Evolutionary conservation across 2,329 filamentous ascomycete genomes (phyloP), one percentile per base, ranked within the genome.

Genomic region (Pseudocercospora ulei): DNA sequence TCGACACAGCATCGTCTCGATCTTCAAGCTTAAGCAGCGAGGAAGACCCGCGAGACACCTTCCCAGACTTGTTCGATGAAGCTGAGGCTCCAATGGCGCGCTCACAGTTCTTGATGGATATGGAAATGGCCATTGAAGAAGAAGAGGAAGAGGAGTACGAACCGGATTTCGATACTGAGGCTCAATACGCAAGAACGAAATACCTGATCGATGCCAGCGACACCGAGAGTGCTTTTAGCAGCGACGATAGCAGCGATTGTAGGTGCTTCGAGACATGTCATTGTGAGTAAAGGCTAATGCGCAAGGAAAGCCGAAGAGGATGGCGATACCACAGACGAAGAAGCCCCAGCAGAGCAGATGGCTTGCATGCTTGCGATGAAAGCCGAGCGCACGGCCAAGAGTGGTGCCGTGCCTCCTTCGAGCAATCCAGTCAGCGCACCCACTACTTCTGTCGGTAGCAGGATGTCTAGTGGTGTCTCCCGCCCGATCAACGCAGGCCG

Each of bases 241-340:
- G 4, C 30, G n/a, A n/a, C n/a, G n/a, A n/a, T n/a, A 33, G 30
- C 11, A 33, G 30, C 14, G 30, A 33, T 23, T 33, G 30, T 33
- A 33, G 18, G 30, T 33, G 30, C 4, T 9, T 22, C 14, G 4
- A 3, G 6, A 12, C 3, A 5, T 7, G 12, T 11, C 11, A 3
- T 9, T 41, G 7, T 27, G 19, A 18, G 18, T 13, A 19, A 5
- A 36, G 45, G 44, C 56, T 59, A 44, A 59, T 55, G 41, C 26
- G 12, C 26, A 23, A 16, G n/a, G 7, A 38, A 54, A 59, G 57
- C 56, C 47, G 56, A 57, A 47, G 36, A 57, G 16, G 59, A 58
- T 38, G 59, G 58, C 20, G 58, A 60, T 29, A 58, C 57, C 11
- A 61, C 57, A 18, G 58, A 61, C 33, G 57, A 60, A 44, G 57